Base-by-base conservation (phyloP, 2,329 filamentous ascomycete species). In the Paramyrothecium roridum region DNA sequence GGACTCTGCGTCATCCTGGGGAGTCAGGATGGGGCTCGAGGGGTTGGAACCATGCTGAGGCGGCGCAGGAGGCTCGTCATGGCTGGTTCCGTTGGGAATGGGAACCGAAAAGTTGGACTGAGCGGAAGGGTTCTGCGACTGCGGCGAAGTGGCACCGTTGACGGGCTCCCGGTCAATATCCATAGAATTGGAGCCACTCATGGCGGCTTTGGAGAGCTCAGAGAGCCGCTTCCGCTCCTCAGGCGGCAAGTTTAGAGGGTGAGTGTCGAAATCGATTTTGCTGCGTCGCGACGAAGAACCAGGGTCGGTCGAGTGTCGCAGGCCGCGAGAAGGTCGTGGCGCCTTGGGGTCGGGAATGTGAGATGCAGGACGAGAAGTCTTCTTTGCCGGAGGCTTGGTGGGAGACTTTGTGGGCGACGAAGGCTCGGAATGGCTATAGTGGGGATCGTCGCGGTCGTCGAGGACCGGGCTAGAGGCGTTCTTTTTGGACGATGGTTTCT, bases 171-270 rank as follows among this genome's bases (percentile, higher is more conserved):
- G 80, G 73, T 95, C 90, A 63, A 91, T 77, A 63, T 95, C 90
- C 88, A 93, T 92, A 57, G 88, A 86, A 65, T 79, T 83, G 60
- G 83, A 77, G 60, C 80, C 78, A 64, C 76, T 85, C 82, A 84
- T 81, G 65, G 72, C 73, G 62, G 70, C 66, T 67, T 76, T 80
- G 60, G 87, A 87, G 59, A 91, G 80, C 63, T 81, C 81, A 50
- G 88, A 91, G 56, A 90, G 75, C 59, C 90, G 86, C 72, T 90
- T 89, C 67, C 91, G 84, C 80, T 96, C 88, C 77, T 96, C 92
- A 49, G 92, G 92, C 2, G 89, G 91, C 21, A 96, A 84, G 68
- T 97, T 97, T 52, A 97, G 82, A 43, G 93, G 93, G 72, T 97
- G 93, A 3, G 86, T 88, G 70, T 93, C 84, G 60, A 80, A 80